phyloP scores from a whole-genome alignment of 2,329 filamentous ascomycete species.

The Ceratocystis alfenasii region DNA sequence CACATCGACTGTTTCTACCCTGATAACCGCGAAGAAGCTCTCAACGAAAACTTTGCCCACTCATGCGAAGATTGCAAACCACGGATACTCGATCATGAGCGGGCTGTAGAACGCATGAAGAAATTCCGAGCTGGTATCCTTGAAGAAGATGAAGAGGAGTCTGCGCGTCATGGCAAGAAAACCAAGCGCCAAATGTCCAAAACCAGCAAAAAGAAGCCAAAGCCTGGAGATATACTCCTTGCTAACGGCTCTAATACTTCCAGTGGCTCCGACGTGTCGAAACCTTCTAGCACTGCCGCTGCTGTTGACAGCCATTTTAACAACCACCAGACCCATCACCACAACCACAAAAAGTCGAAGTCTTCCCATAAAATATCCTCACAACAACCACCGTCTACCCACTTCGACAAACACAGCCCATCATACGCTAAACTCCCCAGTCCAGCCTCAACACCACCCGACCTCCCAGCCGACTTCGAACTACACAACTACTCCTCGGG shows the following conservation, averaged over 20 bases:
- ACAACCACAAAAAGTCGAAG: slow-evolving; percentile 64
- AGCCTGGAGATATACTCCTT: slow-evolving; percentile 53
- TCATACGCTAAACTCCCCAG: slow-evolving; percentile 55
- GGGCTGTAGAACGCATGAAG: slow-evolving; percentile 54
- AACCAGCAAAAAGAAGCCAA: slow-evolving; percentile 77
- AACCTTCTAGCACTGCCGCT: neutral
- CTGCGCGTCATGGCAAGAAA: slow-evolving; percentile 54
- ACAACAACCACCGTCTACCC: slow-evolving; percentile 51
- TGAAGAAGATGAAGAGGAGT: slow-evolving; percentile 32
- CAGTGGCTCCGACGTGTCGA: slow-evolving; percentile 2
- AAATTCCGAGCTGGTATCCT: slow-evolving; percentile 42
- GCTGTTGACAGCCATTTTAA: neutral
- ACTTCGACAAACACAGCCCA: slow-evolving; percentile 52
- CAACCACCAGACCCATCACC: neutral
- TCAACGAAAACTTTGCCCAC: slow-evolving; percentile 63
- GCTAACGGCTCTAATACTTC: slow-evolving; percentile 34
- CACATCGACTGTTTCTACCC: slow-evolving; percentile 95
- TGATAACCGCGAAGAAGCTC: slow-evolving; percentile 56
- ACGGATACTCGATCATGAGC: slow-evolving; percentile 57
- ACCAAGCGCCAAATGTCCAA: slow-evolving; percentile 64
- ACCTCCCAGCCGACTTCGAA: slow-evolving; percentile 49
- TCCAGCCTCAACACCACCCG: slow-evolving; percentile 63
- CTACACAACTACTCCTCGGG: slow-evolving; percentile 60
- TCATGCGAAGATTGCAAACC: slow-evolving; percentile 84
- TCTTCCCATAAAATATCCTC: slow-evolving; percentile 67